These are phyloP conservation scores for Patellifolia procumbens DNA, from an alignment of 179 eudicot genomes.

Conservation along the genomic window DNA sequence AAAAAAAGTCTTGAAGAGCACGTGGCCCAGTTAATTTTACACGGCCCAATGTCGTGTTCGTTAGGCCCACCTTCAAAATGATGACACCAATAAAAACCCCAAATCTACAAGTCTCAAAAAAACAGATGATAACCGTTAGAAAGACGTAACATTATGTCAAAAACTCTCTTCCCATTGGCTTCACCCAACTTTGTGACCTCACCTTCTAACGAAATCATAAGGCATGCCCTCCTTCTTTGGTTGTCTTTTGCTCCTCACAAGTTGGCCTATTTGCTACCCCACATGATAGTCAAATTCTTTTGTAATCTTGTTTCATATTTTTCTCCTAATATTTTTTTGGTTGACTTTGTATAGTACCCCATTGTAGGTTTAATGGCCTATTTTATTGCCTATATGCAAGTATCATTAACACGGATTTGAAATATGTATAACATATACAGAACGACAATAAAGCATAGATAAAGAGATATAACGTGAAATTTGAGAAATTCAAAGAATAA, in stretches of 20 bases:
- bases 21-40: constrained; percentile 12
- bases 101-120: background rate
- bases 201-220: background rate
- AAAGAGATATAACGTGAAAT: too few relatives aligned
- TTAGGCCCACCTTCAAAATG: constrained; percentile 7
- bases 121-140: constrained; percentile 1
- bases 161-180: background rate
- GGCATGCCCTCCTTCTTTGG: background rate
- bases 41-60: constrained; percentile 1
- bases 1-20: background rate
- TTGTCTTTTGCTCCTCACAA: background rate
- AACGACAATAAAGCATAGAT: too few relatives aligned
- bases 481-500: too few relatives aligned
- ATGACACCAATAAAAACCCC: constrained; percentile 1
- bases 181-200: constrained; percentile 5
- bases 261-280: background rate
- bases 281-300: background rate
- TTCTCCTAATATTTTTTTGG: background rate
- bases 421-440: too few relatives aligned
- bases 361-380: too few relatives aligned
- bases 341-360: too few relatives aligned
- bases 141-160: constrained; percentile 14
- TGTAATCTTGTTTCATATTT: background rate
- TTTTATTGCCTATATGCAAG: too few relatives aligned
- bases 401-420: too few relatives aligned